These are phyloP conservation scores for Colletotrichum costaricense DNA, from an alignment of 2,329 filamentous ascomycete genomes.

Conservation along the genomic window DNA sequence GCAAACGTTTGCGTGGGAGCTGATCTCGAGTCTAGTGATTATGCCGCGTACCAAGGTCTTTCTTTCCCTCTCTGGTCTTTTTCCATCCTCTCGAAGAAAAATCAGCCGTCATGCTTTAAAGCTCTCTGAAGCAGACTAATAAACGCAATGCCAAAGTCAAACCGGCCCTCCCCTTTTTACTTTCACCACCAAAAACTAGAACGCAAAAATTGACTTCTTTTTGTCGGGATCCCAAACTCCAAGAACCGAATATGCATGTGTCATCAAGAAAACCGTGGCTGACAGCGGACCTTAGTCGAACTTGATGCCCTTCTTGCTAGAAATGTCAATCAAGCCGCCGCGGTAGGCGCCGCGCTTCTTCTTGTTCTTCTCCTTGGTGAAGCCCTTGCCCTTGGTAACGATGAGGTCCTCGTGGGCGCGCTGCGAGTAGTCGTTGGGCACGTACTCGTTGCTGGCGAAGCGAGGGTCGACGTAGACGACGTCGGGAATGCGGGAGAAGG, in stretches of 20 bases:
- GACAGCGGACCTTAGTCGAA: conserved; percentile 71
- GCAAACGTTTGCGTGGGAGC: neutral
- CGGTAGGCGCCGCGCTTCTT: conserved; percentile 92
- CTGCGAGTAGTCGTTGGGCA: conserved; percentile 88
- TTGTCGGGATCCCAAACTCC: conserved; percentile 27
- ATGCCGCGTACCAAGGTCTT: neutral
- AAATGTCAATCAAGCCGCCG: conserved; percentile 87
- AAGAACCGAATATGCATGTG: neutral
- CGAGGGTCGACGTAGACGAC: conserved; percentile 75
- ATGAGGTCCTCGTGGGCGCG: conserved; percentile 89
- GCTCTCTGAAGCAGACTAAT: neutral
- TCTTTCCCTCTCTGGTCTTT: neutral
- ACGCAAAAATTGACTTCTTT: neutral
- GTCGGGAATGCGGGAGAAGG: conserved; percentile 81
- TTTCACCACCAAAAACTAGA: neutral
- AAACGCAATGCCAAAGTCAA: conserved; percentile 6
- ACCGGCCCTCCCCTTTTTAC: neutral
- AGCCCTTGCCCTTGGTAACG: conserved; percentile 93
- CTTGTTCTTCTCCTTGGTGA: conserved; percentile 99
- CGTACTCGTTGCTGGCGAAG: conserved; percentile 83
- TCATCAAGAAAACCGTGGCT: neutral
- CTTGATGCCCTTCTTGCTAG: conserved; percentile 86
- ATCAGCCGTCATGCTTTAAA: conserved; percentile 5
- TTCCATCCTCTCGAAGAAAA: neutral
- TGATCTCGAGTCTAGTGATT: neutral